phyloP scores from a whole-genome alignment of 345 rosid species.

The Boechera divaricarpa region DNA sequence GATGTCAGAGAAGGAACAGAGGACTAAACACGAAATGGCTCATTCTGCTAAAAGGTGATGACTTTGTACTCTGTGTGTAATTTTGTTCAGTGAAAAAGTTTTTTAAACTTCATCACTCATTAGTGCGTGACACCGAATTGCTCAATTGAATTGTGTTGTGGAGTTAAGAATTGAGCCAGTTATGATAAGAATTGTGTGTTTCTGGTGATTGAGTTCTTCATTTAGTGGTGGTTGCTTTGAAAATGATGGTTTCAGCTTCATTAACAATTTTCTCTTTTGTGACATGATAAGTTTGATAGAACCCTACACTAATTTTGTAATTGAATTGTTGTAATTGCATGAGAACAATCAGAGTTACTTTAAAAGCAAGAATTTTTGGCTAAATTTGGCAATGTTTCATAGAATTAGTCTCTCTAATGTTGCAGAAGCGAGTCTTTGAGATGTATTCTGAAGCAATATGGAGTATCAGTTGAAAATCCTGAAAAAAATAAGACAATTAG shows the following conservation, averaged over 20 bases:
- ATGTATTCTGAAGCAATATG: conserved; percentile 41
- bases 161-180: neutral
- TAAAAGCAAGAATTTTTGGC: neutral
- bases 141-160: neutral
- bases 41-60: conserved; percentile 40
- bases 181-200: conserved; percentile 27
- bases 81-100: neutral
- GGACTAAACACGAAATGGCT: conserved; percentile 20
- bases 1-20: conserved; percentile 23
- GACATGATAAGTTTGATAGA: conserved; percentile 4
- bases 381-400: neutral
- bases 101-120: neutral
- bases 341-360: neutral
- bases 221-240: neutral
- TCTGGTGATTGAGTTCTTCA: conserved; percentile 14
- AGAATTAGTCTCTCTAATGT: conserved; percentile 2
- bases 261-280: neutral
- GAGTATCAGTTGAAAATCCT: conserved; percentile 30
- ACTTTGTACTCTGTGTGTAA: conserved; percentile 23
- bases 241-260: neutral
- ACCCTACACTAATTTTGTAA: neutral
- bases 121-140: too few relatives aligned
- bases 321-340: neutral
- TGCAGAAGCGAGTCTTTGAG: conserved; percentile 41
- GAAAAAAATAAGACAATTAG: conserved; percentile 15